Evolutionary conservation across 2,329 filamentous ascomycete species (phyloP).

Genomic region (Penicillium sp.): DNA sequence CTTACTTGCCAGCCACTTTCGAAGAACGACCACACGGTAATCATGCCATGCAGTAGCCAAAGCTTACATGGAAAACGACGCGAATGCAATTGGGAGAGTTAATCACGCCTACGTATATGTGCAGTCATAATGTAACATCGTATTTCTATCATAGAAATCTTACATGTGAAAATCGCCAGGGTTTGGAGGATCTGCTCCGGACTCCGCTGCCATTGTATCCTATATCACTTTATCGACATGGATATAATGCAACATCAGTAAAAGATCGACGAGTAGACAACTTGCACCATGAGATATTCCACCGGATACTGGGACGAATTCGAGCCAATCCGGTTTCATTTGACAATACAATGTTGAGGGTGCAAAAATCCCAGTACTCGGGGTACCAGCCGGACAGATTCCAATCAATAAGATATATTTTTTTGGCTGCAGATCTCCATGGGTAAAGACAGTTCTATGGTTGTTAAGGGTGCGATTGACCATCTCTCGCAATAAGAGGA

Average conservation of each 20-base stretch:
- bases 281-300: neutral
- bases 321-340: conserved; percentile 2
- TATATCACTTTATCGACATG: no score
- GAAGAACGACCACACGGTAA: neutral
- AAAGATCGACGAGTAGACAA: conserved; percentile 5
- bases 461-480: conserved; percentile 12
- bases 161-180: neutral
- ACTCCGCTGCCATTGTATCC: no score
- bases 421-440: conserved; percentile 1
- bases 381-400: conserved; percentile 5
- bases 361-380: neutral
- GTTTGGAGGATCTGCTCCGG: no score
- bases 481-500: conserved; percentile 10
- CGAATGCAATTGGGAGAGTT: neutral
- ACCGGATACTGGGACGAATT: neutral
- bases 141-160: neutral
- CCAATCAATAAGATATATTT: neutral
- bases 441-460: conserved; percentile 1
- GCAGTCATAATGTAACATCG: neutral
- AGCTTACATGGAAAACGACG: neutral
- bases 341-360: conserved; percentile 2
- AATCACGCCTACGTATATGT: neutral
- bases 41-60: neutral
- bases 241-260: neutral
- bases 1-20: neutral